Conservation (phyloP, 768 basidiomycete species). For the Rhodosporidiobolus sp. region DNA sequence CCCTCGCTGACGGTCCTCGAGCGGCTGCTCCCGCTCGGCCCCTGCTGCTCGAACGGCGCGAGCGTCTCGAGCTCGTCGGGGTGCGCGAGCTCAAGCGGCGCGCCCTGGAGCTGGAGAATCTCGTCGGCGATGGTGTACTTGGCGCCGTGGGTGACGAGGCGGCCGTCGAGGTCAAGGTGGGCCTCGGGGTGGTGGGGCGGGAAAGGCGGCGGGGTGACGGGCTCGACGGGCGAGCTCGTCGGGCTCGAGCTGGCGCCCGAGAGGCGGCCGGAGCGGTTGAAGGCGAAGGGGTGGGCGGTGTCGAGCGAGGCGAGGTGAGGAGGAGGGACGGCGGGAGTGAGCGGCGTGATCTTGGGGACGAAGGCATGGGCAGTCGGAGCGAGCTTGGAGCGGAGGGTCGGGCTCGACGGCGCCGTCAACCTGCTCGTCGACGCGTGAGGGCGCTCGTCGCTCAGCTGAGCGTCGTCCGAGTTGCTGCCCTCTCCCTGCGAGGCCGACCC, state of each 20-base stretch:
- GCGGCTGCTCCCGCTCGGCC: not conserved
- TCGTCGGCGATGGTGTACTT: constrained; percentile 33
- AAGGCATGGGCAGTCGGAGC: constrained; percentile 33
- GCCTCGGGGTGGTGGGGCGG: not conserved
- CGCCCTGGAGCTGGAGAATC: constrained; percentile 30
- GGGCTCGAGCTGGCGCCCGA: constrained; percentile 2
- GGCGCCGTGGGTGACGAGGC: constrained; percentile 15
- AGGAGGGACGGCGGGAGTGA: not conserved
- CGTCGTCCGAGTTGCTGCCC: not conserved
- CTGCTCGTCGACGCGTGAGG: not conserved
- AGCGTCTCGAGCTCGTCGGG: constrained; percentile 4
- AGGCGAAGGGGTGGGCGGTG: not conserved
- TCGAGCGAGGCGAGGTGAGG: constrained; percentile 6
- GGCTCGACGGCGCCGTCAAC: not conserved
- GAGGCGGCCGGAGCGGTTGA: not conserved
- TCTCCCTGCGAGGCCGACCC: not conserved
- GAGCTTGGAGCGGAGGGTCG: constrained; percentile 16
- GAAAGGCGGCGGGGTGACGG: not conserved
- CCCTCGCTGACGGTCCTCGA: constrained; percentile 5
- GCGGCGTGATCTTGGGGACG: constrained; percentile 8
- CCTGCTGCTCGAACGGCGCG: not conserved
- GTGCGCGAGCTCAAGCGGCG: not conserved
- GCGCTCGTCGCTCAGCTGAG: not conserved
- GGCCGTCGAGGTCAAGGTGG: constrained; percentile 16
- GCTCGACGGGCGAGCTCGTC: constrained; percentile 3